These are phyloP conservation scores for Candida anutae DNA, from an alignment of 1,139 yeast species.

Conservation along the genomic window DNA sequence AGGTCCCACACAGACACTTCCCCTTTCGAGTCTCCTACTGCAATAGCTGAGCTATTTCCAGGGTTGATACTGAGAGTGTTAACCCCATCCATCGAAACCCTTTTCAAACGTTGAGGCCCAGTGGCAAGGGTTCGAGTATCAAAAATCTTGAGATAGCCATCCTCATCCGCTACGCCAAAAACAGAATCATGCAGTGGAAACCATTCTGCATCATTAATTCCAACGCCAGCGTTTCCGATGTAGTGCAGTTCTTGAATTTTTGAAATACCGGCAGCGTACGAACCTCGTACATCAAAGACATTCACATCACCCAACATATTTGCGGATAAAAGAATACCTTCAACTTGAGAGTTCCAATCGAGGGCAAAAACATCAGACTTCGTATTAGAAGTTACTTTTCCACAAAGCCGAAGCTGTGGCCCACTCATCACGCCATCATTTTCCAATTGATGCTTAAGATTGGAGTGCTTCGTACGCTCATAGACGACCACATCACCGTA, in stretches of 20 bases:
- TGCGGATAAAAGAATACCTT: constrained; percentile 29
- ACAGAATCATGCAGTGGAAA: constrained; percentile 49
- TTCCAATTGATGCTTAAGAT: constrained; percentile 15
- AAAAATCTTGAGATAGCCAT: constrained; percentile 36
- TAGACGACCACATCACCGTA: constrained; percentile 35
- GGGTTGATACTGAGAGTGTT: constrained; percentile 64
- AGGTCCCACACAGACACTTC: constrained; percentile 61
- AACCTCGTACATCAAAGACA: constrained; percentile 26
- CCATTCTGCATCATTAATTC: constrained; percentile 61
- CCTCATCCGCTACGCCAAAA: constrained; percentile 53
- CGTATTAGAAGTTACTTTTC: constrained; percentile 1
- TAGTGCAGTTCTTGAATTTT: constrained; percentile 3
- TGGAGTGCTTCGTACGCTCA: constrained; percentile 48
- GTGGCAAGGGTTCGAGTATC: constrained; percentile 36
- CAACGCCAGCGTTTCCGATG: constrained; percentile 13
- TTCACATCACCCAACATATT: constrained; percentile 29
- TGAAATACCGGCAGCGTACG: constrained; percentile 7
- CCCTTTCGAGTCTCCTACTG: constrained; percentile 68
- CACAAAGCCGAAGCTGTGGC: constrained; percentile 22
- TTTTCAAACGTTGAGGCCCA: constrained; percentile 15
- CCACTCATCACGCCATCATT: constrained; percentile 21
- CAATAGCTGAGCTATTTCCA: constrained; percentile 43
- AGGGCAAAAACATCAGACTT: constrained; percentile 31
- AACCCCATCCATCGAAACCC: constrained; percentile 40
- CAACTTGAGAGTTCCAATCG: constrained; percentile 37